Conservation (phyloP, 257 asterid species). For the Oldenlandia corymbosa region DNA sequence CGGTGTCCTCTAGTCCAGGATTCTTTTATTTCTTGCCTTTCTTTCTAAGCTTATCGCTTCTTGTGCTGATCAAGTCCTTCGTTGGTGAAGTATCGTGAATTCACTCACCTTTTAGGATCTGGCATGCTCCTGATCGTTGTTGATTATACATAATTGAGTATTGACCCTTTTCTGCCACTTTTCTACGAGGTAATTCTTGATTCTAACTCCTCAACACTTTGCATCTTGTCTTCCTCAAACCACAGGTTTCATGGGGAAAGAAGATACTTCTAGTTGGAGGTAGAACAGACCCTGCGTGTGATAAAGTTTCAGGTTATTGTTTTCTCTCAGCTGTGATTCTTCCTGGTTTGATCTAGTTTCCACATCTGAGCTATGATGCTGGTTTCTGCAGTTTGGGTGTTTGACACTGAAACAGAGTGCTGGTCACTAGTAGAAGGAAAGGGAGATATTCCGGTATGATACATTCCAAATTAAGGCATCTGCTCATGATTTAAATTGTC, state of each 20-base stretch:
- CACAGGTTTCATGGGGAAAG: conserved; percentile 93
- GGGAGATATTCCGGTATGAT: conserved; percentile 89
- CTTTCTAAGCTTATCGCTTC: background rate
- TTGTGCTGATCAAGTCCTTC: background rate
- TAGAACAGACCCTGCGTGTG: conserved; percentile 78
- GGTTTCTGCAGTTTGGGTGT: conserved; percentile 74
- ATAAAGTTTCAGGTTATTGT: conserved; percentile 67
- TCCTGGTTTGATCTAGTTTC: conserved; percentile 1
- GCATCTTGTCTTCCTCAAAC: background rate
- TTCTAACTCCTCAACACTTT: background rate
- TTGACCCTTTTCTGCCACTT: background rate
- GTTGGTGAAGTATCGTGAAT: background rate
- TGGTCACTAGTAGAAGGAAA: conserved; percentile 90
- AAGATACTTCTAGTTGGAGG: conserved; percentile 94
- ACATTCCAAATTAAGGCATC: background rate
- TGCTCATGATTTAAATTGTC: background rate
- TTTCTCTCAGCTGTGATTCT: conserved; percentile 15
- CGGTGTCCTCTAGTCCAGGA: background rate
- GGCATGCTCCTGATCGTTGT: no score
- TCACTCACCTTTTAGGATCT: background rate
- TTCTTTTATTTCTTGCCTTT: background rate
- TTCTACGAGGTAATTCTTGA: background rate
- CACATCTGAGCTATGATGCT: conserved; percentile 9
- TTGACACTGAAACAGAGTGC: conserved; percentile 92
- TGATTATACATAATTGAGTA: background rate